Conservation (phyloP, 2,329 filamentous ascomycete species). For the Pseudopyricularia cyperi region DNA sequence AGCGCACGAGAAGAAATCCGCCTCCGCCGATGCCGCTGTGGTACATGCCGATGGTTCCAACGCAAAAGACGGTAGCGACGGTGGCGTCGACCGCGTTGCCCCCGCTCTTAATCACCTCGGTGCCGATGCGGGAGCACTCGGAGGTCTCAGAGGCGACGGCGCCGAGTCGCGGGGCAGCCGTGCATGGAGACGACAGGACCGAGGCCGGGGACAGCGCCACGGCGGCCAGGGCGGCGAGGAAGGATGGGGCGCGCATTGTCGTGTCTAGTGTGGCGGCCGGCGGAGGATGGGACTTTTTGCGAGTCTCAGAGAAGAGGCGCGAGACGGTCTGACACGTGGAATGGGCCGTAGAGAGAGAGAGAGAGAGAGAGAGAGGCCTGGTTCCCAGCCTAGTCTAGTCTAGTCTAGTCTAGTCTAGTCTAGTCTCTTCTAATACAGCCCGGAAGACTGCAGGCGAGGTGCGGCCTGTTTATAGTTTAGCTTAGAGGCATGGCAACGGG, state of each 20-base stretch:
- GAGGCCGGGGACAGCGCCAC: background rate
- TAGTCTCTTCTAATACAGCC: too few species aligned
- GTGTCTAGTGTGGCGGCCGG: background rate
- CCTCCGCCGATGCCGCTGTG: slow-evolving; percentile 64
- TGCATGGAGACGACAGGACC: background rate
- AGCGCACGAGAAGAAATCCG: slow-evolving; percentile 64
- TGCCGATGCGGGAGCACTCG: slow-evolving; percentile 47
- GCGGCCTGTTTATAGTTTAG: too few species aligned
- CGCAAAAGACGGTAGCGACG: slow-evolving; percentile 50
- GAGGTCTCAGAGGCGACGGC: slow-evolving; percentile 49
- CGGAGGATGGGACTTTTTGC: too few species aligned
- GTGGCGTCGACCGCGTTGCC: slow-evolving; percentile 57
- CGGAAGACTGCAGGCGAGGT: too few species aligned
- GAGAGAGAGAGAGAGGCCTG: too few species aligned
- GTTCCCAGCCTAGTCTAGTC: too few species aligned
- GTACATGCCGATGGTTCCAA: slow-evolving; percentile 52
- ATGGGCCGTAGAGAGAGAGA: too few species aligned
- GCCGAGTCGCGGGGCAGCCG: slow-evolving; percentile 22
- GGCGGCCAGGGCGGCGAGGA: background rate
- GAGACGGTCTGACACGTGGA: too few species aligned
- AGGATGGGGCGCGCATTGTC: background rate
- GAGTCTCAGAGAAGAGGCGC: too few species aligned
- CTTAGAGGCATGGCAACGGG: background rate
- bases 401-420: too few species aligned
- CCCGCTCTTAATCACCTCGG: slow-evolving; percentile 39